These are phyloP conservation scores for Schizonepeta tenuifolia DNA, from an alignment of 257 asterid genomes.

Conservation along the genomic window DNA sequence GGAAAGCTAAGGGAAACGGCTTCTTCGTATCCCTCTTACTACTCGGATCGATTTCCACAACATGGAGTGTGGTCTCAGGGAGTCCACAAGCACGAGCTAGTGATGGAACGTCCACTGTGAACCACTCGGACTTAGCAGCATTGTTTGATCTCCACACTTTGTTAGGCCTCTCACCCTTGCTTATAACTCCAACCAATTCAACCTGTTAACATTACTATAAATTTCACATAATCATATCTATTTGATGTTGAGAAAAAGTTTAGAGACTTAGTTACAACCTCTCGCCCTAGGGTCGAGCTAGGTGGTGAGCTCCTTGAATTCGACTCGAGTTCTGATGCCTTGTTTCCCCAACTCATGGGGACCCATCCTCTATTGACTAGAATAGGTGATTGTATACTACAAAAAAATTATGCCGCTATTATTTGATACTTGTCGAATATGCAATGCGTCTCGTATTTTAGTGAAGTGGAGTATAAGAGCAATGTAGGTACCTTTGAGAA, in stretches of 20 bases:
- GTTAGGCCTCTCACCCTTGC: constrained; percentile 83
- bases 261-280: not conserved
- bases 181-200: constrained; percentile 63
- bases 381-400: constrained; percentile 62
- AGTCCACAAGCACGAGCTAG: constrained; percentile 70
- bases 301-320: constrained; percentile 26
- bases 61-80: constrained; percentile 61
- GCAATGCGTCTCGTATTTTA: not conserved
- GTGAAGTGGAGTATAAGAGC: not conserved
- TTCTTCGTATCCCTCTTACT: constrained; percentile 45
- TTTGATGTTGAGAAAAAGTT: no score
- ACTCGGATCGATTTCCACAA: constrained; percentile 31
- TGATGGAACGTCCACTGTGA: constrained; percentile 75
- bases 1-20: constrained; percentile 62
- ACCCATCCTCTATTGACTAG: constrained; percentile 93
- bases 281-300: not conserved
- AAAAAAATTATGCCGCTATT: constrained; percentile 15
- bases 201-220: constrained; percentile 6
- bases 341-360: constrained; percentile 80
- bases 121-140: constrained; percentile 68
- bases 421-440: not conserved
- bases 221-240: no score
- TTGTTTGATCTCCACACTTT: constrained; percentile 82
- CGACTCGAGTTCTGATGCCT: constrained; percentile 41
- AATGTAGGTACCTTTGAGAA: constrained; percentile 50